Evolutionary conservation across 331 rosid species (phyloP).

Genomic region (Dryas integrifolia): DNA sequence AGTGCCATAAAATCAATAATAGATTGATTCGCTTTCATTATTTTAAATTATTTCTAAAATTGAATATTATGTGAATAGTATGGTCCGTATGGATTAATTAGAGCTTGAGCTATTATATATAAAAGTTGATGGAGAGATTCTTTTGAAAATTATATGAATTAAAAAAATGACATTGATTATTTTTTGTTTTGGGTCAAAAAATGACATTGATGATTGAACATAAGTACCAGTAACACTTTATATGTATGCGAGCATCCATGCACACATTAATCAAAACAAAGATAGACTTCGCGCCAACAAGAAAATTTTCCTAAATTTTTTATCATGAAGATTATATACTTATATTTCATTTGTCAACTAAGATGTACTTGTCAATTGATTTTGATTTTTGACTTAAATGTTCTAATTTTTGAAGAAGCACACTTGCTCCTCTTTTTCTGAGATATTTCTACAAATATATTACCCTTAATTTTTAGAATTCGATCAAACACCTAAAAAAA

Average conservation of each 20-base stretch:
- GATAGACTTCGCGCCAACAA: background rate
- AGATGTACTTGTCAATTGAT: background rate
- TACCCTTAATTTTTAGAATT: too few relatives aligned
- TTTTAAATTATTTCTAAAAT: background rate
- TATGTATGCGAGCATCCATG: background rate
- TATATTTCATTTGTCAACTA: constrained; percentile 1
- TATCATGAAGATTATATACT: background rate
- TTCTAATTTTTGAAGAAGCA: too few relatives aligned
- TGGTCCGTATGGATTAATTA: background rate
- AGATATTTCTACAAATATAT: too few relatives aligned
- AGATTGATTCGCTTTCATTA: background rate
- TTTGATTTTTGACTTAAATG: too few relatives aligned
- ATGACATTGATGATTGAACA: background rate
- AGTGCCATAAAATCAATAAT: background rate
- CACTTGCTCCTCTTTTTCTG: too few relatives aligned
- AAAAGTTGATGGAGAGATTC: too few relatives aligned
- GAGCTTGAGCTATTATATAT: background rate
- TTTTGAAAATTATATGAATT: too few relatives aligned
- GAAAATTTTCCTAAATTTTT: background rate
- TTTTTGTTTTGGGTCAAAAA: background rate
- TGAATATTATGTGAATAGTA: background rate
- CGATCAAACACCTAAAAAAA: too few relatives aligned
- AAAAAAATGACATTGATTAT: background rate
- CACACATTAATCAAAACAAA: background rate
- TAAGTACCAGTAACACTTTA: background rate